phyloP scores from a whole-genome alignment of 1,284 basidiomycete genomes.

The Leccinum huronense region DNA sequence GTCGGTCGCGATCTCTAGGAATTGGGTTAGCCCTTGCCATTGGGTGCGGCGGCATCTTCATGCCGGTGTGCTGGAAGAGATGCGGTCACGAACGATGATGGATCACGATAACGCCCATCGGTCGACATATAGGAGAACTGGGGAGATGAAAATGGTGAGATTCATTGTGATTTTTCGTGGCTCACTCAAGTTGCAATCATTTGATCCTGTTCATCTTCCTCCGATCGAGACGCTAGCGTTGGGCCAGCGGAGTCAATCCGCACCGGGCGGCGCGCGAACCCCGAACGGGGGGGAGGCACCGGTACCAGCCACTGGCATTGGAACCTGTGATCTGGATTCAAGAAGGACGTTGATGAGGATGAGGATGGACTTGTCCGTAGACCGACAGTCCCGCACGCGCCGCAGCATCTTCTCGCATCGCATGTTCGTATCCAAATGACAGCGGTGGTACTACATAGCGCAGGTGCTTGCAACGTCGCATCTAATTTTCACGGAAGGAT shows the following conservation, averaged over 20 bases:
- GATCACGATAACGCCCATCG: slow-evolving; percentile 4
- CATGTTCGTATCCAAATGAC: slow-evolving; percentile 13
- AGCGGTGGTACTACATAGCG: background rate
- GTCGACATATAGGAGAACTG: slow-evolving; percentile 1
- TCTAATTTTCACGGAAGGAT: background rate
- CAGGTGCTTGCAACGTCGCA: background rate
- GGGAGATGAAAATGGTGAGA: background rate
- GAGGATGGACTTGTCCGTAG: slow-evolving; percentile 1
- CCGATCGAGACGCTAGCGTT: slow-evolving; percentile 18
- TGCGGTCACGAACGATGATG: background rate
- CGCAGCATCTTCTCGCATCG: slow-evolving; percentile 4
- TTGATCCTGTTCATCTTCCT: slow-evolving; percentile 7
- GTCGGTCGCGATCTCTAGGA: slow-evolving; percentile 7
- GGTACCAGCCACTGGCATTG: background rate
- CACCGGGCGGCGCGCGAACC: slow-evolving; percentile 1
- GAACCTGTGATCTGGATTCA: background rate
- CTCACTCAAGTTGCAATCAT: slow-evolving; percentile 1
- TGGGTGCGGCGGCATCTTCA: background rate
- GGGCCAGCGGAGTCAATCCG: slow-evolving; percentile 11
- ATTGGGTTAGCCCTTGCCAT: background rate
- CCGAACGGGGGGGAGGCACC: slow-evolving; percentile 15
- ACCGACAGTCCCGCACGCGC: slow-evolving; percentile 4
- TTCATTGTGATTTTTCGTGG: background rate
- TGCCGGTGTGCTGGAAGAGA: background rate
- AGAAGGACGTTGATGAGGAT: too few species aligned